Evolutionary conservation across 805 yeast species (phyloP).

Genomic region (Barnettozyma californica): DNA sequence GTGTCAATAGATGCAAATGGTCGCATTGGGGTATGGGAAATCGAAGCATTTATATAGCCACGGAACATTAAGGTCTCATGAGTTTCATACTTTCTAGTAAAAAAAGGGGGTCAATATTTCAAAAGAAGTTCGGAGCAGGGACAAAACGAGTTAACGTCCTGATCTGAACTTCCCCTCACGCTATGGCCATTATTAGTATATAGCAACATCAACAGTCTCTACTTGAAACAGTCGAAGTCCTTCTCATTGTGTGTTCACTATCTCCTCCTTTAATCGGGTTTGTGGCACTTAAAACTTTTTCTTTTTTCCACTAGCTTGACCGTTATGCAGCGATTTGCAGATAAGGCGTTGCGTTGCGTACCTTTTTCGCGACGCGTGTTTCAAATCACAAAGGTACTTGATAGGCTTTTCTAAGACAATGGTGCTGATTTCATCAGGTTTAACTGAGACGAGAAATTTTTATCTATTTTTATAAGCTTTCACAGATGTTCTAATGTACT

Average conservation of each 20-base stretch:
- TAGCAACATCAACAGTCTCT: background rate
- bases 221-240: too few species aligned
- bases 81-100: background rate
- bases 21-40: background rate
- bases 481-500: background rate
- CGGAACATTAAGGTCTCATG: background rate
- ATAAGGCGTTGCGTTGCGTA: background rate
- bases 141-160: background rate
- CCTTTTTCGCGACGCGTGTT: conserved; percentile 1
- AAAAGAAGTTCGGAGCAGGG: background rate
- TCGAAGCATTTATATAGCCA: background rate
- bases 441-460: too few species aligned
- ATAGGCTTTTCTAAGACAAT: background rate
- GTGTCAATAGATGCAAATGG: background rate
- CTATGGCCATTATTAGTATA: background rate
- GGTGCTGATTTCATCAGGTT: too few species aligned
- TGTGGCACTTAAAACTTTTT: too few species aligned
- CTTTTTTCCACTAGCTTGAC: background rate
- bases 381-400: background rate
- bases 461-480: too few species aligned
- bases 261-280: background rate
- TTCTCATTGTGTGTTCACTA: background rate
- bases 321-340: conserved; percentile 1
- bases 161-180: background rate
- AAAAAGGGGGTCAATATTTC: background rate